Evolutionary conservation across 257 asterid genomes (phyloP), one percentile per base, ranked within the genome.

Genomic region (Nicotiana benthamiana): DNA sequence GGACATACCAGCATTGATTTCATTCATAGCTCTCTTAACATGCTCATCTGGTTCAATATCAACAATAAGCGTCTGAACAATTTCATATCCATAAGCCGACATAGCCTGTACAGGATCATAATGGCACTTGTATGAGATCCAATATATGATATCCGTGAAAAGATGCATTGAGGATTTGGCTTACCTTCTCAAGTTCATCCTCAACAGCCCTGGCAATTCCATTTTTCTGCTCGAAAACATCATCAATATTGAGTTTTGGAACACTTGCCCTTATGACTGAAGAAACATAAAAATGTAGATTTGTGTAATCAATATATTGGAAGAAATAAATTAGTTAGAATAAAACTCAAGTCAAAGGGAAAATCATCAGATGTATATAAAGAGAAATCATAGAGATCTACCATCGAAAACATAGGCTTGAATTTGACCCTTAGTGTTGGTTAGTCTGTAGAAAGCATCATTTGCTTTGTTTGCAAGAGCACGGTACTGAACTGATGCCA

Each of bases 401-500:
- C 83, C 85, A 59, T 84, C 83, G 62, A 77, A 77, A n/a, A 84
- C 85, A 81, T 81, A 79, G 26, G 85, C 87, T n/a, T 84, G 87
- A 24, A 84, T 84, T 48, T 81, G 85, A 48, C 34, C 15, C 63
- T 75, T 81, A 9, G 83, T 79, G 75, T 84, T 84, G 63, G 36
- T 32, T 32, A 32, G 36, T 32, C 36, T 32, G 36, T 32, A 32
- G 36, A 32, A 32, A 32, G 36, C 36, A 32, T 32, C 36, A 32
- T 32, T 32, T 32, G 36, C 36, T 32, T 32, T 4, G 36, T 32
- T 6, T 32, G 36, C 36, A 32, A 32, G 36, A 32, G 36, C 36
- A 4, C 36, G 36, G 36, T 32, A 32, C 4, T 11, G 70, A 83
- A 12, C 63, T 81, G 64, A 77, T 68, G 87, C 83, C 36, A 84